Conservation (phyloP, 257 asterid species). For the Sherardia arvensis region DNA sequence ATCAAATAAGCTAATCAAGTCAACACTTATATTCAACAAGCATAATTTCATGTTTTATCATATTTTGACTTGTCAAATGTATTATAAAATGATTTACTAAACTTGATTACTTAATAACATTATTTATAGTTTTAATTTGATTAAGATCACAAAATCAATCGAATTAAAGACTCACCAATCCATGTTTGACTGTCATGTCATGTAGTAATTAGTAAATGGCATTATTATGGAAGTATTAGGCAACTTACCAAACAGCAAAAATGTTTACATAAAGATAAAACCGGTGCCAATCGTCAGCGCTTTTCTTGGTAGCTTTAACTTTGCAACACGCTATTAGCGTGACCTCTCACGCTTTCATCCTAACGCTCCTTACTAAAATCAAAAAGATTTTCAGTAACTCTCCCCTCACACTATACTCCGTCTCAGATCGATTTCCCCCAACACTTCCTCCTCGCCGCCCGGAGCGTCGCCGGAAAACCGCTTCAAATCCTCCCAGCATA, state of each 20-base stretch:
- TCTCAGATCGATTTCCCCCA: slow-evolving; percentile 4
- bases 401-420: background rate
- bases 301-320: background rate
- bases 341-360: slow-evolving; percentile 10
- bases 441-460: background rate
- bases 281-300: background rate
- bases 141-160: too few relatives aligned
- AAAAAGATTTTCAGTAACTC: slow-evolving; percentile 1
- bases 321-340: slow-evolving; percentile 5
- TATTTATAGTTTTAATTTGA: too few relatives aligned
- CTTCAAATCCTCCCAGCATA: background rate
- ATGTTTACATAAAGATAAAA: background rate
- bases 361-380: slow-evolving; percentile 6
- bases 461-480: slow-evolving; percentile 15
- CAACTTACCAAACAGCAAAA: background rate
- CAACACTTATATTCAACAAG: too few relatives aligned
- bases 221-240: background rate
- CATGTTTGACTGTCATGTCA: background rate
- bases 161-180: background rate
- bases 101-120: too few relatives aligned
- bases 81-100: too few relatives aligned
- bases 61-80: too few relatives aligned
- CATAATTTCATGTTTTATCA: too few relatives aligned
- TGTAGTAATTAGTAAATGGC: too few relatives aligned
- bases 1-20: too few relatives aligned